Evolutionary conservation across 23 red algal genomes (phyloP).

Genomic region (Chondrus crispus): DNA sequence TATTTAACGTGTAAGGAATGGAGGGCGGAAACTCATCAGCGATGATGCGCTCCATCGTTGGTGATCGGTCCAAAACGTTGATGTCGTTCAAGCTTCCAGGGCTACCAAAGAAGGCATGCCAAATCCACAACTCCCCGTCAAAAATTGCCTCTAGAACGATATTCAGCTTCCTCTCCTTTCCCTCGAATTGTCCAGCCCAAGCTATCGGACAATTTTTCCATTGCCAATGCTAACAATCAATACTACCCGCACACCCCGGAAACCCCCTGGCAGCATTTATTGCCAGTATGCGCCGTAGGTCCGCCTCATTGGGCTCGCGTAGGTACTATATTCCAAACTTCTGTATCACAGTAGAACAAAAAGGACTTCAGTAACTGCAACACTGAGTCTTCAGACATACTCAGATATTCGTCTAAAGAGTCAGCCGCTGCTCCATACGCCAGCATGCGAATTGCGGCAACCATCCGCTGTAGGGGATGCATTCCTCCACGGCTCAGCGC

Average conservation of each 20-base stretch:
- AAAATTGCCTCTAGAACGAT: not conserved
- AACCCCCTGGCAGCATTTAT: not conserved
- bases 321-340: not conserved
- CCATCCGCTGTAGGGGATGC: not conserved
- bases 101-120: not conserved
- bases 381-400: not conserved
- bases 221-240: not conserved
- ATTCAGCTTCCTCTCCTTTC: not conserved
- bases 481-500: not conserved
- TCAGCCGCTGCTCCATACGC: not conserved
- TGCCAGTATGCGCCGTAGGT: not conserved
- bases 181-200: not conserved
- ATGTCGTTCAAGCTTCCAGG: not conserved
- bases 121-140: not conserved
- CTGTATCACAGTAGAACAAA: not conserved
- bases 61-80: not conserved
- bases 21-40: not conserved
- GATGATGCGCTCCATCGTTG: not conserved
- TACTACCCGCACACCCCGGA: not conserved
- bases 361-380: not conserved
- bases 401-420: not conserved
- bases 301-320: not conserved
- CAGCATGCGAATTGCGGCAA: not conserved
- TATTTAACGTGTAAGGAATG: not conserved
- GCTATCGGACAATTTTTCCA: not conserved